Conservation (phyloP, 352 stramenopile genomes). For the Phytophthora tentaculata region DNA sequence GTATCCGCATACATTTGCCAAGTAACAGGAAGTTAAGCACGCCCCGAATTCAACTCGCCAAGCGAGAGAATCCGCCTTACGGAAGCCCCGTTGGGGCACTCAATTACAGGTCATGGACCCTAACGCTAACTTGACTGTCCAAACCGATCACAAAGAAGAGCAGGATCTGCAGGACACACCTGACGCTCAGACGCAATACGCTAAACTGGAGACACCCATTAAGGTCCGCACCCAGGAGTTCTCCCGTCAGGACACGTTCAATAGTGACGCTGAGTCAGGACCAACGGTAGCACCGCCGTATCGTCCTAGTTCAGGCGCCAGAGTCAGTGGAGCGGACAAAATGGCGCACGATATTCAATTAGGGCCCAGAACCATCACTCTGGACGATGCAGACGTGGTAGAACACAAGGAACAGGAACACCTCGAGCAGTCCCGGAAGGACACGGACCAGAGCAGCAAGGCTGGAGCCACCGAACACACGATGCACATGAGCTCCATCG, state of each 20-base stretch:
- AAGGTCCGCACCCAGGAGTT: constrained; percentile 32
- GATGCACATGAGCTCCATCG: constrained; percentile 46
- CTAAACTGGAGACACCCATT: constrained; percentile 47
- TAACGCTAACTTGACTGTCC: constrained; percentile 4
- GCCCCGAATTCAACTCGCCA: neutral
- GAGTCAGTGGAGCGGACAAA: constrained; percentile 20
- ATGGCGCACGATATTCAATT: constrained; percentile 25
- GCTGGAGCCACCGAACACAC: constrained; percentile 30
- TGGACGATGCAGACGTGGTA: constrained; percentile 14
- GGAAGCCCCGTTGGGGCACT: constrained; percentile 5
- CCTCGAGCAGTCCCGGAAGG: constrained; percentile 15
- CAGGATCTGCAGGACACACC: neutral
- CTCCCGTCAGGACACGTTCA: constrained; percentile 47
- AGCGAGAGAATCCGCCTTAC: neutral
- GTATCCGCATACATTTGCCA: constrained; percentile 6
- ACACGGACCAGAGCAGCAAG: constrained; percentile 30
- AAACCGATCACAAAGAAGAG: constrained; percentile 4
- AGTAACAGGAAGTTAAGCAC: constrained; percentile 1
- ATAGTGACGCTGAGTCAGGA: constrained; percentile 35
- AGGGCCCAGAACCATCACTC: constrained; percentile 19
- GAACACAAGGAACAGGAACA: constrained; percentile 4
- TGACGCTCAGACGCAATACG: constrained; percentile 33
- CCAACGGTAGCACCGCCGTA: constrained; percentile 6
- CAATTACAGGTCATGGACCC: constrained; percentile 16
- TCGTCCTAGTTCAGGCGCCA: neutral